Evolutionary conservation across 1,284 basidiomycete species (phyloP).

Genomic region (Omphalotus olearius): DNA sequence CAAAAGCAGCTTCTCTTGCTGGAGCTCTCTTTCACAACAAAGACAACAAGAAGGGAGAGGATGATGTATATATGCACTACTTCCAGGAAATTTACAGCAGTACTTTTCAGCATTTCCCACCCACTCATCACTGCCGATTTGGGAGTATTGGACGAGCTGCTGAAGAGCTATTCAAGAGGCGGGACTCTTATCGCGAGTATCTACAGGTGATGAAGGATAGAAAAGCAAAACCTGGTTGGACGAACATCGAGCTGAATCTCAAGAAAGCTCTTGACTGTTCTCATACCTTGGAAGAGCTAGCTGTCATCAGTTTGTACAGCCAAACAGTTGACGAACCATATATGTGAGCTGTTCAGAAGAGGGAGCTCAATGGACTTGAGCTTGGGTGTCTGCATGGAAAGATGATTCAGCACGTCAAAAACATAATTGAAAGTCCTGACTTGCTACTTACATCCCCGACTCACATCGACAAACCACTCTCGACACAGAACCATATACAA

Average conservation of each 20-base stretch:
- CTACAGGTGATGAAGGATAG: slow-evolving; percentile 16
- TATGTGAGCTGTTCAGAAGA: slow-evolving; percentile 6
- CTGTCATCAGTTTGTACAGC: slow-evolving; percentile 19
- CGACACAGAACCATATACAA: slow-evolving; percentile 5
- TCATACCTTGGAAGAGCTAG: slow-evolving; percentile 24
- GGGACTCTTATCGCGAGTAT: slow-evolving; percentile 13
- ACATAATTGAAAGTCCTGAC: slow-evolving; percentile 7
- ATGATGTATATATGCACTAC: background rate
- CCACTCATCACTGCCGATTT: background rate
- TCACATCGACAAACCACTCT: background rate
- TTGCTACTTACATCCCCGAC: background rate
- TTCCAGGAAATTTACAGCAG: background rate
- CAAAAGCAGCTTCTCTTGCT: background rate
- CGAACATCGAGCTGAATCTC: slow-evolving; percentile 23
- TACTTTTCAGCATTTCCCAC: background rate
- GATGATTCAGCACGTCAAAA: slow-evolving; percentile 9
- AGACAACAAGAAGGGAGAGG: slow-evolving; percentile 6
- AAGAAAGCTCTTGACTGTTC: slow-evolving; percentile 20
- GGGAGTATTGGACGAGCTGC: slow-evolving; percentile 5
- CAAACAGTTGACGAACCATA: slow-evolving; percentile 19
- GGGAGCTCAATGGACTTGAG: slow-evolving; percentile 2
- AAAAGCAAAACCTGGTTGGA: slow-evolving; percentile 17
- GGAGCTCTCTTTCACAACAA: slow-evolving; percentile 9
- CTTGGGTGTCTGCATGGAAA: slow-evolving; percentile 14
- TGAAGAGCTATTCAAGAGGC: background rate